These are phyloP conservation scores for Fusarium oligoseptatum DNA, from an alignment of 2,329 filamentous ascomycete species.

Conservation along the genomic window DNA sequence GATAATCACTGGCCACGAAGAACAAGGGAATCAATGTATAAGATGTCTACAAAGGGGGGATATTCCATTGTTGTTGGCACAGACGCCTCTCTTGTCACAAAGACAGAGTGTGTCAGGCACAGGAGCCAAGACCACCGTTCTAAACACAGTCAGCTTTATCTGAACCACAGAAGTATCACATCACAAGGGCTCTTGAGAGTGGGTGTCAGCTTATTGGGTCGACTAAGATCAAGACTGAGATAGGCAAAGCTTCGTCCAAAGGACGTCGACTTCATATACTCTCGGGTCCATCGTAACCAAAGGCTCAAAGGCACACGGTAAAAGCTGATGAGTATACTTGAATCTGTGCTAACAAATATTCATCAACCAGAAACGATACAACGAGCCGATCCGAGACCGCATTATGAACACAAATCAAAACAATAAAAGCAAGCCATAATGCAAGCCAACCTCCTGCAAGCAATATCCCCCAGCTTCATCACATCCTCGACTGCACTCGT, in stretches of 20 bases:
- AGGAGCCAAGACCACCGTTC: neutral
- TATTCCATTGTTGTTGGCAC: neutral
- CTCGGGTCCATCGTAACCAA: neutral
- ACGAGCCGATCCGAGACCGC: neutral
- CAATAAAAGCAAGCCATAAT: slow-evolving; percentile 1
- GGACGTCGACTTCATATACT: neutral
- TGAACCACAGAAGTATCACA: neutral
- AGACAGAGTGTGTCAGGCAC: neutral
- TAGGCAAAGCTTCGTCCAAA: neutral
- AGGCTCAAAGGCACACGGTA: neutral
- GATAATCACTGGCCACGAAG: neutral
- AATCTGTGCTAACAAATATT: neutral
- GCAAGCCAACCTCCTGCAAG: neutral
- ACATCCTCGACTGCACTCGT: neutral
- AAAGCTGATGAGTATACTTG: neutral
- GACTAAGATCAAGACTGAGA: neutral
- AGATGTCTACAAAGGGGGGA: neutral
- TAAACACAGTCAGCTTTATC: neutral
- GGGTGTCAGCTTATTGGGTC: neutral
- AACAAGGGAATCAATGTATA: neutral
- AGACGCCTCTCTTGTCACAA: neutral
- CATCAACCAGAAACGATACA: neutral
- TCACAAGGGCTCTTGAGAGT: neutral
- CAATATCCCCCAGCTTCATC: neutral
- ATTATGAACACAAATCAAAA: neutral